These are phyloP conservation scores for Coemansia umbellata DNA, from an alignment of 192 early-diverging fungal genomes.

Conservation along the genomic window DNA sequence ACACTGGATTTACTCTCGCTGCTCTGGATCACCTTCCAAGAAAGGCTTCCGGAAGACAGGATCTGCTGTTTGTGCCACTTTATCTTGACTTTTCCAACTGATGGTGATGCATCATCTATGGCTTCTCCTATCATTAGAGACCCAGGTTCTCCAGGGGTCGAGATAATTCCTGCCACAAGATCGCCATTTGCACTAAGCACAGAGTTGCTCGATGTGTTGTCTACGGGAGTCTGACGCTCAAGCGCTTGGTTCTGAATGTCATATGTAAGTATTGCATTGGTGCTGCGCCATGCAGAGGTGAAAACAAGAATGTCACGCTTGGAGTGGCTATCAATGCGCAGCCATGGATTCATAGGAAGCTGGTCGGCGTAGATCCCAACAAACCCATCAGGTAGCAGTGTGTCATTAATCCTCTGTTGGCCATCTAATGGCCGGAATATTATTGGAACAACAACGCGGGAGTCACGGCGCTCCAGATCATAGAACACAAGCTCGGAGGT, in stretches of 20 bases:
- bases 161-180: conserved; percentile 47
- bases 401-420: conserved; percentile 14
- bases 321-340: background rate
- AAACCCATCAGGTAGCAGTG: conserved; percentile 51
- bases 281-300: conserved; percentile 41
- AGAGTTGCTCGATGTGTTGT: conserved; percentile 44
- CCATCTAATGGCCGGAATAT: conserved; percentile 7
- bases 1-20: no score
- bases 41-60: background rate
- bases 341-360: conserved; percentile 45
- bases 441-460: conserved; percentile 21
- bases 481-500: conserved; percentile 53
- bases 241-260: conserved; percentile 52
- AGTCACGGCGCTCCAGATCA: conserved; percentile 14
- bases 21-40: conserved; percentile 13
- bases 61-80: conserved; percentile 11
- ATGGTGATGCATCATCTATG: background rate
- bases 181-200: conserved; percentile 47
- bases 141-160: conserved; percentile 56
- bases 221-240: conserved; percentile 49
- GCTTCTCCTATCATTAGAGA: conserved; percentile 34
- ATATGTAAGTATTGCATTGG: conserved; percentile 36
- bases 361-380: conserved; percentile 66
- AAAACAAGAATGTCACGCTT: conserved; percentile 23
- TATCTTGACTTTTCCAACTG: background rate